Percentiles rank a stretch among this genome's conserved stretches.
Conservation (phyloP, 2,329 filamentous ascomycete species). For the Cercospora sp. region DNA sequence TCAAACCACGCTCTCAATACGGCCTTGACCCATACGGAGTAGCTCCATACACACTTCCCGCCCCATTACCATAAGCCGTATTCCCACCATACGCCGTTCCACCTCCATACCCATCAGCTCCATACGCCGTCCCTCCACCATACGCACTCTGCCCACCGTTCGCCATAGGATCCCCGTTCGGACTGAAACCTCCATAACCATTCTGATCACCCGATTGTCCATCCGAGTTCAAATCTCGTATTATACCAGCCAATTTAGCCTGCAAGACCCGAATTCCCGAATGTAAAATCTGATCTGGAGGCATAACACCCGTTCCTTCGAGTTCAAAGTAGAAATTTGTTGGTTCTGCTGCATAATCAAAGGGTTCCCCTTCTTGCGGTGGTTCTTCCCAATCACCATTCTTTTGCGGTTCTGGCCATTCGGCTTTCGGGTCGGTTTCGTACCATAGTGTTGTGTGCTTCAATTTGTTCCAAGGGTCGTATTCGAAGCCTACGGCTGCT, state of each 20-base stretch:
- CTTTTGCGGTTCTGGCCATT: slow-evolving; percentile 40
- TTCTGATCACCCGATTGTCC: slow-evolving; percentile 53
- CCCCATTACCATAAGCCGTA: slow-evolving; percentile 60
- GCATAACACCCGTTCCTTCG: slow-evolving; percentile 82
- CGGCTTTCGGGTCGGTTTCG: slow-evolving; percentile 62
- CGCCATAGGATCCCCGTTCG: slow-evolving; percentile 51
- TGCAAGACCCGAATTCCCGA: slow-evolving; percentile 87
- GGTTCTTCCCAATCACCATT: slow-evolving; percentile 79
- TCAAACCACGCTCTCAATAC: slow-evolving; percentile 8
- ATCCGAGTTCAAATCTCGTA: slow-evolving; percentile 63
- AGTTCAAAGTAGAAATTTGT: slow-evolving; percentile 85
- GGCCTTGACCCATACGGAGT: slow-evolving; percentile 30
- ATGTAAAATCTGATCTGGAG: slow-evolving; percentile 85
- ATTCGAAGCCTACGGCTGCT: slow-evolving; percentile 91
- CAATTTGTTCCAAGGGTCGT: slow-evolving; percentile 96
- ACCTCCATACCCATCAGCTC: slow-evolving; percentile 61
- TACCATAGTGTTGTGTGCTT: slow-evolving; percentile 93
- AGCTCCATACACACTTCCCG: slow-evolving; percentile 62
- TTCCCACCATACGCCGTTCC: slow-evolving; percentile 24
- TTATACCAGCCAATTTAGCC: slow-evolving; percentile 80
- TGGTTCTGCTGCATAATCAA: slow-evolving; percentile 87
- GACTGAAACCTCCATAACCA: slow-evolving; percentile 57
- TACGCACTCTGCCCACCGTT: slow-evolving; percentile 68
- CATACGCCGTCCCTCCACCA: slow-evolving; percentile 66
- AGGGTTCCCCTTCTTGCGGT: slow-evolving; percentile 76